Conservation (phyloP, 139 green algal species). For the Pseudopediastrum boryanum region DNA sequence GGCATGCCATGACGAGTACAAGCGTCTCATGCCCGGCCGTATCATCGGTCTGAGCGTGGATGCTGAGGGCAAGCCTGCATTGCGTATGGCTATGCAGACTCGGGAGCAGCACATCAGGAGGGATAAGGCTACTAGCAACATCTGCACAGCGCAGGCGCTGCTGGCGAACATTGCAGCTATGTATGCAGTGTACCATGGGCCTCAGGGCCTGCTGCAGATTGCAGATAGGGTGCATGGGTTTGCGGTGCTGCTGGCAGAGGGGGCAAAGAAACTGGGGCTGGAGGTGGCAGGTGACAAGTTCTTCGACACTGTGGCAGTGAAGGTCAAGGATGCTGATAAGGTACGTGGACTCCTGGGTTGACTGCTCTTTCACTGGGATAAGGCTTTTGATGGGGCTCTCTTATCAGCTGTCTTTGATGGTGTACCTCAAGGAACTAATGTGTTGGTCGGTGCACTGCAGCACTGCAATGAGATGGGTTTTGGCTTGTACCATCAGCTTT, state of each 20-base stretch:
- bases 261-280: constrained; percentile 82
- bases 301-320: constrained; percentile 96
- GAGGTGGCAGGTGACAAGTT: constrained; percentile 65
- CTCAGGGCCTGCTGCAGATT: constrained; percentile 92
- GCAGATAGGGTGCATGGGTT: constrained; percentile 88
- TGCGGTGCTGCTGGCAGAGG: constrained; percentile 83
- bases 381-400: too few relatives aligned
- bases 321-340: constrained; percentile 55
- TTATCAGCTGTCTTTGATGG: too few relatives aligned
- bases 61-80: constrained; percentile 81
- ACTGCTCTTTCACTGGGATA: too few relatives aligned
- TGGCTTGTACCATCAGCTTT: too few relatives aligned
- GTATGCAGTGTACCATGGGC: constrained; percentile 98
- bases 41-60: constrained; percentile 97
- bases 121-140: constrained; percentile 99
- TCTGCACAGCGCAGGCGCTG: constrained; percentile 98
- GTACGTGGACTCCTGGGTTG: constrained; percentile 44
- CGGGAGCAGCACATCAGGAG: constrained; percentile 99
- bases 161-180: constrained; percentile 98
- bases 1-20: constrained; percentile 90
- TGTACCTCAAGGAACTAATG: too few relatives aligned
- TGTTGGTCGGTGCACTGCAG: too few relatives aligned
- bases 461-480: too few relatives aligned
- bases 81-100: constrained; percentile 99
- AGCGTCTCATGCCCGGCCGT: constrained; percentile 94